Conservation (phyloP, 2,329 filamentous ascomycete species). For the Elsinoe arachidis region DNA sequence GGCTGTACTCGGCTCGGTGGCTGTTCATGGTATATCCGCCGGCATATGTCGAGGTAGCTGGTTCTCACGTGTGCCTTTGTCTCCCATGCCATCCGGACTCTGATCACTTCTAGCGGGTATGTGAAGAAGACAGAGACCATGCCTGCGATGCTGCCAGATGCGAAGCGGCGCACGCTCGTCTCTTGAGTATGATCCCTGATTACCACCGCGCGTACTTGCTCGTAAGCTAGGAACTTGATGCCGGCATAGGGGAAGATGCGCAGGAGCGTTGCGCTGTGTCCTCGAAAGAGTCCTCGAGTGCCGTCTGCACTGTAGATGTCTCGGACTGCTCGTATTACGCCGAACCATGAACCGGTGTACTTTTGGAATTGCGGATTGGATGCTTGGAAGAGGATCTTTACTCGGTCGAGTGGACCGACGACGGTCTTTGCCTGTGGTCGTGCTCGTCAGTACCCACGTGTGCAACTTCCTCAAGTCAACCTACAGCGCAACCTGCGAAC, state of each 20-base stretch:
- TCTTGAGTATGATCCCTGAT: conserved; percentile 68
- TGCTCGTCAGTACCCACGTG: conserved; percentile 7
- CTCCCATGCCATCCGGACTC: conserved; percentile 90
- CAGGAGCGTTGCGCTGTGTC: conserved; percentile 86
- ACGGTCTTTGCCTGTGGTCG: conserved; percentile 73
- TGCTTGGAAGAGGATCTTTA: conserved; percentile 97
- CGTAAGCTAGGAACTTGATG: conserved; percentile 96
- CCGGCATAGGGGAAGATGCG: conserved; percentile 96
- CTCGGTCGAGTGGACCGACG: conserved; percentile 89
- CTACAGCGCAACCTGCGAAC: conserved; percentile 81
- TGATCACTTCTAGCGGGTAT: conserved; percentile 86
- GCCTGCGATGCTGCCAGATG: conserved; percentile 67
- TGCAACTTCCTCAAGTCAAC: conserved; percentile 29
- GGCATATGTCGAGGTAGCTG: conserved; percentile 67
- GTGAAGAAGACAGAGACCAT: conserved; percentile 92
- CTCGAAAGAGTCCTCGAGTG: conserved; percentile 69
- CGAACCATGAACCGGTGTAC: conserved; percentile 82
- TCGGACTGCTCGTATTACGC: conserved; percentile 70
- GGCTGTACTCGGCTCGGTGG: conserved; percentile 25
- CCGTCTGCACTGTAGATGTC: conserved; percentile 76
- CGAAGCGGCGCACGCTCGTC: conserved; percentile 65
- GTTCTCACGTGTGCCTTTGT: conserved; percentile 66
- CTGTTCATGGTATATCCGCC: conserved; percentile 76
- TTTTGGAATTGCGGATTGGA: conserved; percentile 89
- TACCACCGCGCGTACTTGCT: conserved; percentile 76